These are phyloP conservation scores for Thermoascus crustaceus DNA, from an alignment of 2,329 filamentous ascomycete species.

Conservation along the genomic window DNA sequence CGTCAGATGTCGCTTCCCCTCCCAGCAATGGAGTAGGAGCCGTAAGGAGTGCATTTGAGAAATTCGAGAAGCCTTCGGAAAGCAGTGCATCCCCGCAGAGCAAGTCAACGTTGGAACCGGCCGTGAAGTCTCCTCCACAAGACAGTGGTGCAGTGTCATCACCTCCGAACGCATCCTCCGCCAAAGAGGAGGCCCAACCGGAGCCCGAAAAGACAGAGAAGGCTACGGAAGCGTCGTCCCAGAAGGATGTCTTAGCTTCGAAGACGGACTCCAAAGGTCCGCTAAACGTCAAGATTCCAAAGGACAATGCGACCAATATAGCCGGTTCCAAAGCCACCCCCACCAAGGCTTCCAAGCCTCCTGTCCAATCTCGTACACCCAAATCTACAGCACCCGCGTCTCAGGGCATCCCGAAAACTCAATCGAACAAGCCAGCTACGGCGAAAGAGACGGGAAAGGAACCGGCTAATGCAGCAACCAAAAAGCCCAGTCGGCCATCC, in stretches of 20 bases:
- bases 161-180: constrained; percentile 1
- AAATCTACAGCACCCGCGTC: constrained; percentile 14
- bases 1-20: constrained; percentile 20
- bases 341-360: constrained; percentile 13
- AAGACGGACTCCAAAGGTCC: constrained; percentile 24
- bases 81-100: background rate
- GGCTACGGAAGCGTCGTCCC: constrained; percentile 7
- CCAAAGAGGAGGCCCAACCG: constrained; percentile 5
- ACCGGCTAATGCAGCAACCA: constrained; percentile 17
- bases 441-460: constrained; percentile 25
- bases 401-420: constrained; percentile 12
- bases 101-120: background rate
- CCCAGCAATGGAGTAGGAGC: constrained; percentile 15
- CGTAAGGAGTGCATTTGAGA: constrained; percentile 7
- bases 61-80: constrained; percentile 3
- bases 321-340: constrained; percentile 13
- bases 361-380: constrained; percentile 13
- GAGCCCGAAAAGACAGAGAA: constrained; percentile 5
- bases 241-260: constrained; percentile 13
- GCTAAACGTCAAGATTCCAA: constrained; percentile 23
- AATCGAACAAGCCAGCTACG: constrained; percentile 19
- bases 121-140: background rate
- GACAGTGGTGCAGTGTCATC: background rate
- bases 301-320: constrained; percentile 16
- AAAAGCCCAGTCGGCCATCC: constrained; percentile 26